These are phyloP conservation scores for Termitomyces sp. DNA, from an alignment of 768 basidiomycete genomes.

Conservation along the genomic window DNA sequence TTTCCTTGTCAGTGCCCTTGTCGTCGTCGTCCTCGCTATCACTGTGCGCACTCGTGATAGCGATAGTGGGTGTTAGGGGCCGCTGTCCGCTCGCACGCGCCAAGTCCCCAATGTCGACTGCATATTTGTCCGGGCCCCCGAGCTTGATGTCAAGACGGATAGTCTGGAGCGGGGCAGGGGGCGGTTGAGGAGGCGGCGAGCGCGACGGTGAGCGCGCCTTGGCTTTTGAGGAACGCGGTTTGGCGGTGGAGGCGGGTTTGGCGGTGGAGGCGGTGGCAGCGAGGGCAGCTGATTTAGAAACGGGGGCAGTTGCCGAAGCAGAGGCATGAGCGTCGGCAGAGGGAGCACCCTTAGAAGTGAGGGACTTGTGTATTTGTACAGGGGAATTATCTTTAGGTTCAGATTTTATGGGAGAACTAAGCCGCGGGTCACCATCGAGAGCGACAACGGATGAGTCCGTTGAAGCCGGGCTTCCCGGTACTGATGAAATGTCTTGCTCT, in stretches of 20 bases:
- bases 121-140: slow-evolving; percentile 64
- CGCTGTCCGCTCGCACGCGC: slow-evolving; percentile 59
- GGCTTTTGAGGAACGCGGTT: slow-evolving; percentile 49
- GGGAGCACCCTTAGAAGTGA: background rate
- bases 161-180: slow-evolving; percentile 48
- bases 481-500: background rate
- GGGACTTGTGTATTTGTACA: background rate
- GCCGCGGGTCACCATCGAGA: background rate
- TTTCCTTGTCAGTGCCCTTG: slow-evolving; percentile 21
- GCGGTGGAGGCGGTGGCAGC: background rate
- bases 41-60: slow-evolving; percentile 34
- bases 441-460: background rate
- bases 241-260: slow-evolving; percentile 25
- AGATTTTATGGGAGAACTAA: background rate
- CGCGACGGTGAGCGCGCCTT: slow-evolving; percentile 21
- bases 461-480: background rate
- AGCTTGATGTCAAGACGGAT: slow-evolving; percentile 59
- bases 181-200: slow-evolving; percentile 33
- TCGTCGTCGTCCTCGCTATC: slow-evolving; percentile 49
- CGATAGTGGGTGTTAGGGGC: slow-evolving; percentile 21
- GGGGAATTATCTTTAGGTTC: background rate
- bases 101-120: slow-evolving; percentile 51
- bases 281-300: slow-evolving; percentile 10
- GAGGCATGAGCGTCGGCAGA: background rate
- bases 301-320: background rate